Percentiles rank a stretch among this genome's conserved stretches.
Evolutionary conservation across 2,329 filamentous ascomycete genomes (phyloP).

Genomic region (Metarhizium anisopliae): DNA sequence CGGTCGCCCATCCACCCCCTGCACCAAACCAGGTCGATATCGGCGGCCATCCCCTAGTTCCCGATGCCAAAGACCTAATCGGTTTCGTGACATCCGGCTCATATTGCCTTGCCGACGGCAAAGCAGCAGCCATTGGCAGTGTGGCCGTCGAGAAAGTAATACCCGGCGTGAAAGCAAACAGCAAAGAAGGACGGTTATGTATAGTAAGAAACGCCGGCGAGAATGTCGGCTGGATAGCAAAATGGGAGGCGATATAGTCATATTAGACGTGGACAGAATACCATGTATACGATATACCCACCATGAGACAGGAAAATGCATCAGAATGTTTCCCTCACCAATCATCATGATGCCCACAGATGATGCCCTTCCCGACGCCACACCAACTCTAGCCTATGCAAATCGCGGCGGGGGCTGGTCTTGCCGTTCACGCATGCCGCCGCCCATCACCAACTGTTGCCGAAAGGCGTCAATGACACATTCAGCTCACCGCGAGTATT

Average conservation of each 20-base stretch:
- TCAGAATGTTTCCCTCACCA: too few relatives aligned
- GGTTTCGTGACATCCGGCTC: conserved; percentile 87
- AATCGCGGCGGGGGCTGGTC: background rate
- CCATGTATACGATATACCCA: background rate
- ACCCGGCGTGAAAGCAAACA: conserved; percentile 19
- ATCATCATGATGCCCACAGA: background rate
- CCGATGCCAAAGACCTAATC: conserved; percentile 65
- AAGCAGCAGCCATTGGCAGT: conserved; percentile 66
- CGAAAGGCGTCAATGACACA: background rate
- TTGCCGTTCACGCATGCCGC: too few relatives aligned
- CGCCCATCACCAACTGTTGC: too few relatives aligned
- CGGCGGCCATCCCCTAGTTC: conserved; percentile 58
- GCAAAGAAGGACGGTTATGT: conserved; percentile 50
- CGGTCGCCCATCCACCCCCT: conserved; percentile 21
- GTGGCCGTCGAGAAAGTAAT: conserved; percentile 52
- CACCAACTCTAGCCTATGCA: background rate
- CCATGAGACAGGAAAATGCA: background rate
- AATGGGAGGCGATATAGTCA: conserved; percentile 49
- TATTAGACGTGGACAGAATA: background rate
- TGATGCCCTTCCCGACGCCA: background rate
- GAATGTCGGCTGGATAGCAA: conserved; percentile 66
- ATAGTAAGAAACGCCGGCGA: conserved; percentile 77
- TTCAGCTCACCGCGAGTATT: background rate
- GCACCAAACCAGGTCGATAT: conserved; percentile 28
- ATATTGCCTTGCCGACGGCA: conserved; percentile 70